Base-by-base conservation (phyloP, 768 basidiomycete genomes). In the Kwoniella europaea region DNA sequence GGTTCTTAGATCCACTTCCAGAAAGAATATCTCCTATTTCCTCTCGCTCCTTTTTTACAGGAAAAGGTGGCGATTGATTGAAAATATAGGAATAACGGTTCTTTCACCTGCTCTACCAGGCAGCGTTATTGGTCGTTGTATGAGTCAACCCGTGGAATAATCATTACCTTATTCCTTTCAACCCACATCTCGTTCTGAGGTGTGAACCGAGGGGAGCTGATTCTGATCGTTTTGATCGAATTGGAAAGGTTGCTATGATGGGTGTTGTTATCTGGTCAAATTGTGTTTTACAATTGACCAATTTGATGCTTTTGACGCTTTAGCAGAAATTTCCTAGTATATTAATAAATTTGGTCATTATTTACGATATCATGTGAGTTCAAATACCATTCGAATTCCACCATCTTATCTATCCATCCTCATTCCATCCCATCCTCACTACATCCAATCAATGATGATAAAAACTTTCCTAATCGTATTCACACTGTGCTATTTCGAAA, bases 61-160 rank as follows among this genome's bases (percentile, higher is more conserved):
- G 68, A 18, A 29, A 15, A 44, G 22, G 16, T 18, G 53, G 62
- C 46, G 20, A 42, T 50, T 59, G 55, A 69, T 50, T 53, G 63
- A 64, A 54, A 35, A 35, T 9, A 29, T 57, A 35, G 67, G 71
- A 41, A 63, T 58, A 57, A 43, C 13, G 61, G 70, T 60, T 74
- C 72, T 75, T 81, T 75, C 80, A 74, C 80, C 78, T 77, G 76
- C 77, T 70, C 69, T 77, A 64, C 73, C 65, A 77, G 76, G 76
- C 74, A 76, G 76, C 55, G 76, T 73, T 73, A 79, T 79, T 81
- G 78, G 80, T 79, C 75, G 69, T 75, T 66, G 78, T 72, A 77
- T 79, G 80, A 81, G 80, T 81, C 80, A 81, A 74, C 80, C 80
- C 80, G 80, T 76, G 80, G 80, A 76, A 81, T 56, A 80, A 57